Percentiles rank a stretch among this genome's conserved stretches.
These are phyloP conservation scores for Globisporangium canariense DNA, from an alignment of 352 stramenopile species.

Conservation along the genomic window DNA sequence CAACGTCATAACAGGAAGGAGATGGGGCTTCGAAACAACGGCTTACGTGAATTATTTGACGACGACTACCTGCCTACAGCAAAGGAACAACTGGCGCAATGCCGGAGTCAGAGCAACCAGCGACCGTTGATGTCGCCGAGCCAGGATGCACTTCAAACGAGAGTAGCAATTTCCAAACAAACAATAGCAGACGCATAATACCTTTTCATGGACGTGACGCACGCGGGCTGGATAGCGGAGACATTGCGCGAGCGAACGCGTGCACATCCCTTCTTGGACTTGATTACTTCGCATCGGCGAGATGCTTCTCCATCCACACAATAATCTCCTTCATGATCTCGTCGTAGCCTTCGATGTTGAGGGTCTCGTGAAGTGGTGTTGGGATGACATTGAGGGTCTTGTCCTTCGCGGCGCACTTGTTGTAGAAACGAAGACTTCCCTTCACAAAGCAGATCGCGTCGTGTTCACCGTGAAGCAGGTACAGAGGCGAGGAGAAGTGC, in stretches of 20 bases:
- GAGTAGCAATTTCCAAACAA: constrained; percentile 6
- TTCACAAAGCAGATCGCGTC: constrained; percentile 34
- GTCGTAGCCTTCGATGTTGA: constrained; percentile 36
- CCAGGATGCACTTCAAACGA: neutral
- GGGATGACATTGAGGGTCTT: constrained; percentile 47
- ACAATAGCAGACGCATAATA: constrained; percentile 11
- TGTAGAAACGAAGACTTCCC: constrained; percentile 35
- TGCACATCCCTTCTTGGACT: neutral
- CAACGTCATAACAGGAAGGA: neutral
- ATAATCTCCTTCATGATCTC: constrained; percentile 29
- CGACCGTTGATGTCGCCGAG: neutral
- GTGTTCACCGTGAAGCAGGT: constrained; percentile 36
- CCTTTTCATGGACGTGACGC: constrained; percentile 2
- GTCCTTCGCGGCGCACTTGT: constrained; percentile 28
- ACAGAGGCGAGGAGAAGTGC: constrained; percentile 28
- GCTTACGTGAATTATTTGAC: constrained; percentile 51
- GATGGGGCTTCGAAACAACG: constrained; percentile 13
- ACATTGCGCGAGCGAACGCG: no score
- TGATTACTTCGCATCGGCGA: constrained; percentile 3
- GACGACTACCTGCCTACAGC: constrained; percentile 50
- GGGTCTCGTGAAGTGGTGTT: constrained; percentile 32
- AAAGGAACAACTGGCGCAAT: constrained; percentile 55
- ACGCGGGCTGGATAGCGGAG: no score
- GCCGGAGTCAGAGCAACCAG: constrained; percentile 18
- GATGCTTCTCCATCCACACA: constrained; percentile 32